Evolutionary conservation across 2,329 filamentous ascomycete species (phyloP).

Genomic region (Xylaria sp.): DNA sequence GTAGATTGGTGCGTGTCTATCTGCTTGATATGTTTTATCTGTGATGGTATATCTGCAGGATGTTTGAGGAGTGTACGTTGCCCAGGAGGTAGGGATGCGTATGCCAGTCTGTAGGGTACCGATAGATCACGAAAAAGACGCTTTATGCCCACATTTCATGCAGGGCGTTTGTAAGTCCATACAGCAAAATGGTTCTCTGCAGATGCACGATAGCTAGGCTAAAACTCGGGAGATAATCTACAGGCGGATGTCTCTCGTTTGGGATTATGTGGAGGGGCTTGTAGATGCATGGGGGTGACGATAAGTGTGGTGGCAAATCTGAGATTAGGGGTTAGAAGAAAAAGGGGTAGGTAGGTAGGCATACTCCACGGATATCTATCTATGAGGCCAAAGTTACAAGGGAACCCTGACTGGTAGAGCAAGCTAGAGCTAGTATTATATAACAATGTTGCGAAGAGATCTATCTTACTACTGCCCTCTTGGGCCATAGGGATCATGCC

Average conservation of each 20-base stretch:
- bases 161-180: constrained; percentile 1
- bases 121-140: neutral
- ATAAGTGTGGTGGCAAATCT: neutral
- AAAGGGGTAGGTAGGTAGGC: neutral
- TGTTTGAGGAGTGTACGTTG: too few species aligned
- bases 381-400: too few species aligned
- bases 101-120: neutral
- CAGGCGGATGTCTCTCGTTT: neutral
- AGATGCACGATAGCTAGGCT: neutral
- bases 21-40: neutral
- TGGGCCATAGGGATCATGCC: neutral
- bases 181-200: neutral
- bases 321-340: neutral
- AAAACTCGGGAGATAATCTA: constrained; percentile 2
- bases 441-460: neutral
- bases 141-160: neutral
- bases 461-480: neutral
- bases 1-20: neutral
- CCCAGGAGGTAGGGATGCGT: neutral
- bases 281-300: neutral
- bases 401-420: neutral
- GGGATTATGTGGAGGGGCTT: neutral
- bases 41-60: too few species aligned
- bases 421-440: neutral
- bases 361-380: neutral